Evolutionary conservation across 2,329 filamentous ascomycete genomes (phyloP).

Genomic region (Clonostachys sp.): DNA sequence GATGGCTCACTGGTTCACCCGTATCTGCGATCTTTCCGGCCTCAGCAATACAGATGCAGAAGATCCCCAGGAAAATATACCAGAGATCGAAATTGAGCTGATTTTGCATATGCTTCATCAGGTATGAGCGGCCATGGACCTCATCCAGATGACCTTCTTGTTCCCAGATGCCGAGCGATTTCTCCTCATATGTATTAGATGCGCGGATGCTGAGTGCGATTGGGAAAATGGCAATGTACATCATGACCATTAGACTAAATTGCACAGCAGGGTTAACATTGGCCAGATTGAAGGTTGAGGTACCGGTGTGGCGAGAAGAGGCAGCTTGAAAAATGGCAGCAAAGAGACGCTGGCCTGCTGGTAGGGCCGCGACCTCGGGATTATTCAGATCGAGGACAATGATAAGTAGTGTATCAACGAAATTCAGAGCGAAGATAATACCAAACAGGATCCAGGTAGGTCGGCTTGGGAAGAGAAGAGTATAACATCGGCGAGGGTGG

Average conservation of each 20-base stretch:
- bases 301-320: conserved; percentile 42
- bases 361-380: conserved; percentile 36
- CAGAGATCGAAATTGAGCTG: conserved; percentile 34
- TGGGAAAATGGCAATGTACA: conserved; percentile 60
- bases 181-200: conserved; percentile 58
- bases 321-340: conserved; percentile 55
- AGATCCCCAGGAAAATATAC: conserved; percentile 32
- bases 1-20: conserved; percentile 1
- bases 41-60: conserved; percentile 22
- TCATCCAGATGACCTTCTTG: conserved; percentile 13
- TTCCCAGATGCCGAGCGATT: conserved; percentile 53
- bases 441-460: conserved; percentile 54
- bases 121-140: conserved; percentile 12
- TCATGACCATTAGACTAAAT: conserved; percentile 58
- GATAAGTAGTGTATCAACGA: conserved; percentile 51
- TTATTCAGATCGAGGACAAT: conserved; percentile 46
- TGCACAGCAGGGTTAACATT: conserved; percentile 49
- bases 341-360: conserved; percentile 39
- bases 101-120: conserved; percentile 25
- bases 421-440: conserved; percentile 46
- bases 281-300: conserved; percentile 43
- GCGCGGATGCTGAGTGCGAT: conserved; percentile 59
- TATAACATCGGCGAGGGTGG: conserved; percentile 59
- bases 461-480: conserved; percentile 54
- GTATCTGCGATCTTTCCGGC: conserved; percentile 2